These are phyloP conservation scores for Haematococcus lacustris DNA, from an alignment of 139 green algal species.

Conservation along the genomic window DNA sequence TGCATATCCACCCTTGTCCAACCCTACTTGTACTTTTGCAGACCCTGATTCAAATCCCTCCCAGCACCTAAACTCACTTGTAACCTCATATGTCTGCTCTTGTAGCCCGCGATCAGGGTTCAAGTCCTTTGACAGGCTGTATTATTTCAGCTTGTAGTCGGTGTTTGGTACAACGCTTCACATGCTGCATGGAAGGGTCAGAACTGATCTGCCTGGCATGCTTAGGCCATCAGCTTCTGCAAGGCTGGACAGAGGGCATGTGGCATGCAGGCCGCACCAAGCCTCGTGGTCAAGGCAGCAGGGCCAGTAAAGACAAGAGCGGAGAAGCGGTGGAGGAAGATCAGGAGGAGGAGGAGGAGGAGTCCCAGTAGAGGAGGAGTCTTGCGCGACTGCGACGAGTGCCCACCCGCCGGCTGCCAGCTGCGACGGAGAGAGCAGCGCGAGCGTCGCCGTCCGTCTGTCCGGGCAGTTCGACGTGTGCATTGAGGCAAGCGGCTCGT, in stretches of 20 bases:
- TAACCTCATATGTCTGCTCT: no score
- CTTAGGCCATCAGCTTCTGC: background rate
- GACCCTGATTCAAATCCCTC: background rate
- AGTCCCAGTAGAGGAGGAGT: background rate
- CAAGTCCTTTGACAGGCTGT: no score
- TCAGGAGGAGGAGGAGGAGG: background rate
- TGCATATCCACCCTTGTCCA: no score
- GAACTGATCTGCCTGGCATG: background rate
- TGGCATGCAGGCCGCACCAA: background rate
- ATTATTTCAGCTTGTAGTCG: no score
- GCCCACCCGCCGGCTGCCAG: constrained; percentile 27
- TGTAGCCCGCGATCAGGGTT: no score
- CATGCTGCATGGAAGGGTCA: no score
- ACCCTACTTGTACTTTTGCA: background rate
- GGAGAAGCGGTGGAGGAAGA: background rate
- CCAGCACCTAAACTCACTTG: background rate
- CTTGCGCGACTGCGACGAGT: constrained; percentile 9
- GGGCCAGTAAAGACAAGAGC: no score
- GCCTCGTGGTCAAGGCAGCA: background rate
- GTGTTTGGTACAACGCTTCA: no score
- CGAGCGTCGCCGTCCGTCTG: no score
- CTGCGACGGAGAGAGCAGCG: constrained; percentile 11
- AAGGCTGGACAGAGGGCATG: background rate
- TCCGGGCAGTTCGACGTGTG: no score
- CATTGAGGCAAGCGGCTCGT: no score